Evolutionary conservation across 2,329 filamentous ascomycete species (phyloP).

Genomic region (Chalaropsis thielavioides): DNA sequence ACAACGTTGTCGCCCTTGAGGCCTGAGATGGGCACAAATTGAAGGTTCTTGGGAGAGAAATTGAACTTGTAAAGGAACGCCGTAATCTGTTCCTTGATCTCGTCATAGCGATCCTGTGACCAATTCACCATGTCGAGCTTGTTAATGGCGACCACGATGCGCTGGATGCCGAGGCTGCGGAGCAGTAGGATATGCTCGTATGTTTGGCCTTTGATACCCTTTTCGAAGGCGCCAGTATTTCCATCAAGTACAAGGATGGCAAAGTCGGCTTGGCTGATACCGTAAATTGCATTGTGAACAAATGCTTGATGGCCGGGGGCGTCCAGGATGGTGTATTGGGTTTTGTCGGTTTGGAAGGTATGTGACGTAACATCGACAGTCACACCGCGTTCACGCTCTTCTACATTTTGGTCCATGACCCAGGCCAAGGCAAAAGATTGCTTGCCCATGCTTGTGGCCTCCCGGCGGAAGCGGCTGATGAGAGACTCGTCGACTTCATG

Average conservation of each 20-base stretch:
- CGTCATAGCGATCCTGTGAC: conserved; percentile 68
- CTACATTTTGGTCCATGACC: conserved; percentile 84
- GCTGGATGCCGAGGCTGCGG: conserved; percentile 77
- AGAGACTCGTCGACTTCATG: conserved; percentile 78
- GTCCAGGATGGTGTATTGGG: conserved; percentile 84
- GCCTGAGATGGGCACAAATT: conserved; percentile 81
- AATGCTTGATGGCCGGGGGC: conserved; percentile 92
- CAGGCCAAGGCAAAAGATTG: conserved; percentile 91
- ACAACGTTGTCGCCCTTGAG: conserved; percentile 79
- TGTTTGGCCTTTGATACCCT: conserved; percentile 83
- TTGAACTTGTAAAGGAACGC: conserved; percentile 71
- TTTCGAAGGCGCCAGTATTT: conserved; percentile 80
- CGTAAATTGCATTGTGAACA: conserved; percentile 97
- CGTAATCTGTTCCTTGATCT: conserved; percentile 70
- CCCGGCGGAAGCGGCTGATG: conserved; percentile 72
- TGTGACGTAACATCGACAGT: conserved; percentile 96
- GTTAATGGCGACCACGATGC: conserved; percentile 82
- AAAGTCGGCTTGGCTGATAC: conserved; percentile 89
- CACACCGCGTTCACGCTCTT: conserved; percentile 79
- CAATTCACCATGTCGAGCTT: conserved; percentile 83
- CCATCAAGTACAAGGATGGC: conserved; percentile 90
- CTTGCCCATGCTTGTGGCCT: conserved; percentile 85
- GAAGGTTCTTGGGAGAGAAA: conserved; percentile 67
- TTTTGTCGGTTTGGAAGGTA: conserved; percentile 78
- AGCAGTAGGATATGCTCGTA: conserved; percentile 83